Base-by-base conservation (phyloP, 1,284 basidiomycete genomes). In the Vanrija pseudolonga region DNA sequence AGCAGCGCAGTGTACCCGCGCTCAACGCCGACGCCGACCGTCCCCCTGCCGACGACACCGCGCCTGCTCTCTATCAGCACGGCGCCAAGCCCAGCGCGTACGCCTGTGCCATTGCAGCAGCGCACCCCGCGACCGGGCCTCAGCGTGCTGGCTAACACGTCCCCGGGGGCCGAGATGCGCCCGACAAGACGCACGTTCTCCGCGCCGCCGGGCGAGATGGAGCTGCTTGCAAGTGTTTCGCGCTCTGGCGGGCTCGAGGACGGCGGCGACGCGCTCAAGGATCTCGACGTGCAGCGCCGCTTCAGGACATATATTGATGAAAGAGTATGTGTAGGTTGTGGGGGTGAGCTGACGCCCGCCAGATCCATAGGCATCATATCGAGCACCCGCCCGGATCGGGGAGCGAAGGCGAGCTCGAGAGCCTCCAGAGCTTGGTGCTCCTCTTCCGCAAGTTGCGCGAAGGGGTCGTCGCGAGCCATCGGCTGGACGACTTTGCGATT, bases 221-320 rank as follows among this genome's bases (percentile, higher is more conserved):
- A 71, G 47, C 38, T 69, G 55, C 60, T 73, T 4, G 70, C 71
- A 28, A 62, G 58, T 43, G 70, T 75, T 2, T 65, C 65, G 9
- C 52, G 73, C 15, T 66, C 63, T 24, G 74, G 74, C 14, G 74
- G 74, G 0, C 65, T 69, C 44, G 74, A 69, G 0, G 67, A 62
- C 1, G 68, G 70, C 45, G 73, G 73, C 44, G 74, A 76, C 65
- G 68, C 69, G 65, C 60, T 77, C 56, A 76, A 75, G 55, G 63
- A 72, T 50, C 66, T 57, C 51, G 46, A 7, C 0, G 64, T 61
- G 9, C 75, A 77, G 50, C 65, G 69, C 43, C 56, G 59, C 26
- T 74, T 71, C 53, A 56, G 72, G 39, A 32, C 24, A 19, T 77
- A 72, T 49, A 75, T 77, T 41, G 68, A 73, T 20, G 63, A 68